Evolutionary conservation across 2,329 filamentous ascomycete genomes (phyloP).

Genomic region (Ceratocystis alfenasii): DNA sequence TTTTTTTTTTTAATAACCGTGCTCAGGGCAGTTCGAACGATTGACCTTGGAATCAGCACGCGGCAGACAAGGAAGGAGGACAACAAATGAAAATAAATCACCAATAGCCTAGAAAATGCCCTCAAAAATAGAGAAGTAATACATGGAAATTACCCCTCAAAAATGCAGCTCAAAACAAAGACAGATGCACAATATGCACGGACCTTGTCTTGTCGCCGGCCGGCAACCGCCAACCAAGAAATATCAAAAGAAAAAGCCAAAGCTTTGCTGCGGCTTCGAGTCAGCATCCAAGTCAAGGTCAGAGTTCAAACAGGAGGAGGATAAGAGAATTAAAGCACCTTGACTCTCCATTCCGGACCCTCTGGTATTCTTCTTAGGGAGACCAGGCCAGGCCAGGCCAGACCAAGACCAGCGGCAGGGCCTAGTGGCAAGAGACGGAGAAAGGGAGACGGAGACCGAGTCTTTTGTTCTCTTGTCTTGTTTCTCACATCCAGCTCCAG

Average conservation of each 20-base stretch:
- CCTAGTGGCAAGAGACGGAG: not conserved
- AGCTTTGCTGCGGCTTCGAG: not conserved
- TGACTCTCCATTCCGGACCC: not conserved
- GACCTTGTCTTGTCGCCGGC: constrained; percentile 1
- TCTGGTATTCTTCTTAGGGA: not conserved
- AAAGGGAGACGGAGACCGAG: not conserved
- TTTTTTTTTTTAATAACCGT: too few species aligned
- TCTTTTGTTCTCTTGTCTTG: too few species aligned
- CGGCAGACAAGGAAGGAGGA: too few species aligned
- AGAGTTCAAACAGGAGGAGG: not conserved
- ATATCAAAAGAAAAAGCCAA: not conserved
- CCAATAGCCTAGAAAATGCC: too few species aligned
- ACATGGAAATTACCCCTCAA: not conserved
- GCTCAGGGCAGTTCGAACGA: too few species aligned
- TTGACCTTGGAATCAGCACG: too few species aligned
- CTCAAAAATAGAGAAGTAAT: not conserved
- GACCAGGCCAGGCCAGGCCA: not conserved
- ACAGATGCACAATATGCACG: not conserved
- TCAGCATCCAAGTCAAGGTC: not conserved
- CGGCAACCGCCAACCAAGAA: not conserved
- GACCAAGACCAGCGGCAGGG: not conserved
- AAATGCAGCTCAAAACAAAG: not conserved
- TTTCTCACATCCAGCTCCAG: not conserved
- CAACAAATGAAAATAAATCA: too few species aligned
- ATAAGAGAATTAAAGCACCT: not conserved